Evolutionary conservation across 768 basidiomycete genomes (phyloP).

Genomic region (Tylopilus sp.): DNA sequence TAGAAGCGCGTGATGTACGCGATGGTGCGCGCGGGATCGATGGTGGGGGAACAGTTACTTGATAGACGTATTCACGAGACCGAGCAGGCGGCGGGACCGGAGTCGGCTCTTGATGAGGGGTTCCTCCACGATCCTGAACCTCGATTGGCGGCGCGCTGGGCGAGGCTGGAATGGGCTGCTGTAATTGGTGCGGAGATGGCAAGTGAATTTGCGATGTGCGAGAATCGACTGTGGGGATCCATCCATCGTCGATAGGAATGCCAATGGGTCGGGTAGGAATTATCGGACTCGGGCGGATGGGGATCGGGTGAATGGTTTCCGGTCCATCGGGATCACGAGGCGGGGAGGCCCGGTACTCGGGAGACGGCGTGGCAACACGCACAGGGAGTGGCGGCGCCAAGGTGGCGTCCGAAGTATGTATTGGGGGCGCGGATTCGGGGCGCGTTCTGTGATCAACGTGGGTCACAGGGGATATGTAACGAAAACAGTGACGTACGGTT

Average conservation of each 20-base stretch:
- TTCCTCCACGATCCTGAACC: slow-evolving; percentile 8
- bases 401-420: slow-evolving; percentile 17
- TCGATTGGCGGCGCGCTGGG: slow-evolving; percentile 16
- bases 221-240: slow-evolving; percentile 30
- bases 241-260: slow-evolving; percentile 24
- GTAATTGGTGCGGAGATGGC: slow-evolving; percentile 21
- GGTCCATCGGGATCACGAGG: slow-evolving; percentile 11
- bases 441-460: slow-evolving; percentile 21
- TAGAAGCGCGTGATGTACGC: slow-evolving; percentile 25
- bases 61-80: slow-evolving; percentile 31
- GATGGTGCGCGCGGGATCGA: slow-evolving; percentile 19
- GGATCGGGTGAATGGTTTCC: slow-evolving; percentile 29
- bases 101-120: slow-evolving; percentile 5
- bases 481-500: slow-evolving; percentile 21
- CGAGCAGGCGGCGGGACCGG: slow-evolving; percentile 25
- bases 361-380: slow-evolving; percentile 21
- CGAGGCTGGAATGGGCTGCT: slow-evolving; percentile 11
- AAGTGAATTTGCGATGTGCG: slow-evolving; percentile 21
- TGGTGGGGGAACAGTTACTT: slow-evolving; percentile 5
- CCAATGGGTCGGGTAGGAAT: slow-evolving; percentile 4
- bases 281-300: slow-evolving; percentile 22
- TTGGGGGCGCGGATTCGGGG: slow-evolving; percentile 27
- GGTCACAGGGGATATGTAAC: slow-evolving; percentile 4
- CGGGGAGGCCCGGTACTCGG: slow-evolving; percentile 11
- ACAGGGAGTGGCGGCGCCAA: slow-evolving; percentile 18